These are phyloP conservation scores for Saitoella complicata DNA, from an alignment of 805 yeast species.

Conservation along the genomic window DNA sequence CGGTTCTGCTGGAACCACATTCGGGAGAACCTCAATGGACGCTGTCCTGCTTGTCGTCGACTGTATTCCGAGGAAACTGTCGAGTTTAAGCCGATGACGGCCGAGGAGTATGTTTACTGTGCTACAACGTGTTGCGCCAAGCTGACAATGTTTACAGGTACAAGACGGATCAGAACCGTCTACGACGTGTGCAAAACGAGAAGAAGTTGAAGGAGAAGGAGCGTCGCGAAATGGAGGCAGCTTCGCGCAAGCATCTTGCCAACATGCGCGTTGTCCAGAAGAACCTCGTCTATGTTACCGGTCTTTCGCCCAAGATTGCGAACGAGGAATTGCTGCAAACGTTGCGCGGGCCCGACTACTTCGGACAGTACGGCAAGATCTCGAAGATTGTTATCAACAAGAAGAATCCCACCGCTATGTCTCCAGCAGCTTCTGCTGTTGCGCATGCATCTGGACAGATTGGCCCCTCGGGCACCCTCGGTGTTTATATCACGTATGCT, in stretches of 20 bases:
- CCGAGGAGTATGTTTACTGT: slow-evolving; percentile 43
- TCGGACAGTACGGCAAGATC: slow-evolving; percentile 97
- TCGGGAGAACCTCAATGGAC: slow-evolving; percentile 79
- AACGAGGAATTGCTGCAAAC: slow-evolving; percentile 74
- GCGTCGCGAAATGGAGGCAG: slow-evolving; percentile 71
- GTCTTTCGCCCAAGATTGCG: slow-evolving; percentile 72
- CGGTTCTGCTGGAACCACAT: slow-evolving; percentile 97
- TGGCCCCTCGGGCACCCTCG: slow-evolving; percentile 45
- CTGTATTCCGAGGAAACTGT: slow-evolving; percentile 85
- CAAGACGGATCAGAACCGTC: slow-evolving; percentile 64
- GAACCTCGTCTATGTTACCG: slow-evolving; percentile 90
- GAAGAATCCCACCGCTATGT: slow-evolving; percentile 22
- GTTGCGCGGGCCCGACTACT: slow-evolving; percentile 76
- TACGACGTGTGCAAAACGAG: slow-evolving; percentile 59
- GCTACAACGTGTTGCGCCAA: background rate
- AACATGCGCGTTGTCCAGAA: slow-evolving; percentile 98
- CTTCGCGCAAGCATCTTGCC: slow-evolving; percentile 60
- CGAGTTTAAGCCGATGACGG: slow-evolving; percentile 64
- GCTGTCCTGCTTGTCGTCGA: slow-evolving; percentile 96
- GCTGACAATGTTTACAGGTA: slow-evolving; percentile 18
- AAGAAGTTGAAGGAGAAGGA: slow-evolving; percentile 76
- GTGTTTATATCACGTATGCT: slow-evolving; percentile 89
- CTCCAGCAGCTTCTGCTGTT: too few relatives aligned
- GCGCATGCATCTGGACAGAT: too few relatives aligned
- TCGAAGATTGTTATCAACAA: slow-evolving; percentile 82